Conservation (phyloP, 768 basidiomycete genomes). For the Boletus subparvulus region DNA sequence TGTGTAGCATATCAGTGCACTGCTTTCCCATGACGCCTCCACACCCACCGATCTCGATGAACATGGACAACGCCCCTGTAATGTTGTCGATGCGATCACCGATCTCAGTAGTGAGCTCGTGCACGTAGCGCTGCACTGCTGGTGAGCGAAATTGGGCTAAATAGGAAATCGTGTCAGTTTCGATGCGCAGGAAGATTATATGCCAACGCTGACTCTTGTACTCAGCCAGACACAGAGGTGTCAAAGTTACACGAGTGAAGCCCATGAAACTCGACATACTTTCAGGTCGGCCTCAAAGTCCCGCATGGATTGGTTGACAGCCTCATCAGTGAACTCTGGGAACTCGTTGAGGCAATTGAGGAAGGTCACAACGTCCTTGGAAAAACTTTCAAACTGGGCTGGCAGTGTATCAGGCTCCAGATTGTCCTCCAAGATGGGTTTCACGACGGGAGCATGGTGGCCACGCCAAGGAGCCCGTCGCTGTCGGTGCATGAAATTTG, state of each 20-base stretch:
- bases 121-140: constrained; percentile 53
- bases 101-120: constrained; percentile 50
- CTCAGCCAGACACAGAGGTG: constrained; percentile 24
- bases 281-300: constrained; percentile 52
- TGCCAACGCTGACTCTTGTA: constrained; percentile 41
- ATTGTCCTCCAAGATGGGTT: constrained; percentile 39
- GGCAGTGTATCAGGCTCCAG: constrained; percentile 52
- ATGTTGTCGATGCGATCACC: constrained; percentile 56
- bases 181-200: background rate
- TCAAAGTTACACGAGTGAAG: constrained; percentile 6
- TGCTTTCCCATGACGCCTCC: constrained; percentile 15
- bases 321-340: constrained; percentile 55
- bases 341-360: constrained; percentile 55
- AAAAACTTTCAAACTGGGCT: constrained; percentile 44
- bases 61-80: constrained; percentile 48
- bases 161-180: constrained; percentile 9
- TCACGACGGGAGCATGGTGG: constrained; percentile 36
- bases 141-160: constrained; percentile 52
- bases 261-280: constrained; percentile 27
- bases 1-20: constrained; percentile 33
- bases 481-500: constrained; percentile 35
- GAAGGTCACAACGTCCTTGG: constrained; percentile 51
- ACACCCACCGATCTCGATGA: constrained; percentile 52
- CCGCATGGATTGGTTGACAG: constrained; percentile 48
- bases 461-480: constrained; percentile 34